Percentiles rank a stretch among this genome's conserved stretches.
phyloP scores from a whole-genome alignment of 805 yeast species.

The Yamadazyma akitaensis region DNA sequence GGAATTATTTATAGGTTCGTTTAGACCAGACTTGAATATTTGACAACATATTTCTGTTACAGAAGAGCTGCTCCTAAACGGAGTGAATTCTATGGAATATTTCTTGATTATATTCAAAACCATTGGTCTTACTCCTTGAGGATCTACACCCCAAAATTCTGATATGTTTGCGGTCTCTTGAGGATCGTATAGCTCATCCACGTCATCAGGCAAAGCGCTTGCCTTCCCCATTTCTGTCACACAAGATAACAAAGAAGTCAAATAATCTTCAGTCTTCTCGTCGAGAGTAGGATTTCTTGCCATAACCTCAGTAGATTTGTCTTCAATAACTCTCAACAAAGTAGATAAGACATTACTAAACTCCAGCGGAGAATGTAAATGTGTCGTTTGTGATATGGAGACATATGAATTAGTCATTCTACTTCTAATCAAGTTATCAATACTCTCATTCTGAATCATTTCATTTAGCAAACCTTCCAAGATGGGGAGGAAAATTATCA shows the following conservation, averaged over 20 bases:
- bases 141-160: conserved; percentile 50
- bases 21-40: conserved; percentile 60
- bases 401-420: conserved; percentile 61
- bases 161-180: conserved; percentile 26
- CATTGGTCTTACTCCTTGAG: conserved; percentile 39
- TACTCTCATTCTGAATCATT: conserved; percentile 39
- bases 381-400: conserved; percentile 52
- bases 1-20: conserved; percentile 64
- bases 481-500: conserved; percentile 42
- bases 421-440: conserved; percentile 51
- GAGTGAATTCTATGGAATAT: conserved; percentile 38
- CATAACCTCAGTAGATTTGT: conserved; percentile 3
- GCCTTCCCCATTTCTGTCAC: conserved; percentile 72
- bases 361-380: conserved; percentile 40
- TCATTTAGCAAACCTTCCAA: conserved; percentile 47
- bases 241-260: conserved; percentile 57
- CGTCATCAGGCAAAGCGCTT: conserved; percentile 54
- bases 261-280: conserved; percentile 37
- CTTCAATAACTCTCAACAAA: conserved; percentile 19
- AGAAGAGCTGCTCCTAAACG: conserved; percentile 40
- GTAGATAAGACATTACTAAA: conserved; percentile 22
- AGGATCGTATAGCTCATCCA: conserved; percentile 35
- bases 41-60: conserved; percentile 62
- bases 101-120: conserved; percentile 40
- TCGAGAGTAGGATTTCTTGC: conserved; percentile 8